Conservation (phyloP, 208 protist genomes). For the Angomonas ambiguus region DNA sequence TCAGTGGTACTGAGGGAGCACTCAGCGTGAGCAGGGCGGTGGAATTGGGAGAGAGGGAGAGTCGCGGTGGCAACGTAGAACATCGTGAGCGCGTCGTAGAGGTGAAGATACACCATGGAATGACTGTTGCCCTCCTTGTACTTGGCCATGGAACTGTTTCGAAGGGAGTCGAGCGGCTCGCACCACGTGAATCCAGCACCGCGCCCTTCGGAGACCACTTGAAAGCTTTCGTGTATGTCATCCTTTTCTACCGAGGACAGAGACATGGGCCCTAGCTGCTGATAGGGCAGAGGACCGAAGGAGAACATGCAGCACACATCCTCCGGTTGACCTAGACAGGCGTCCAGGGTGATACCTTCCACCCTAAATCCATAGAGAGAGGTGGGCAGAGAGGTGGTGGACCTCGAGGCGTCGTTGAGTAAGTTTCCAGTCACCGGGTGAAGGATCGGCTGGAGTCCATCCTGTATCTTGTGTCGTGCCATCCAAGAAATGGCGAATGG, state of each 20-base stretch:
- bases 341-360: slow-evolving; percentile 82
- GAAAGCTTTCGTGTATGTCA: slow-evolving; percentile 35
- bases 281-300: slow-evolving; percentile 74
- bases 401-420: slow-evolving; percentile 46
- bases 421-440: slow-evolving; percentile 57
- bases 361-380: slow-evolving; percentile 79
- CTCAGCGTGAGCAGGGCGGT: slow-evolving; percentile 58
- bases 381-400: slow-evolving; percentile 27
- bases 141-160: slow-evolving; percentile 45
- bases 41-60: slow-evolving; percentile 62
- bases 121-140: slow-evolving; percentile 43
- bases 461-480: slow-evolving; percentile 46
- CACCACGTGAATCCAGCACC: slow-evolving; percentile 76
- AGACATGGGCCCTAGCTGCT: slow-evolving; percentile 67
- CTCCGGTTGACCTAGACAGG: slow-evolving; percentile 42
- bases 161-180: slow-evolving; percentile 57
- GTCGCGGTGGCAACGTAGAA: slow-evolving; percentile 77
- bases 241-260: slow-evolving; percentile 49
- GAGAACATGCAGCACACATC: slow-evolving; percentile 83
- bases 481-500: slow-evolving; percentile 70
- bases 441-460: slow-evolving; percentile 65
- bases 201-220: slow-evolving; percentile 14
- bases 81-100: slow-evolving; percentile 87
- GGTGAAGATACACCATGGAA: slow-evolving; percentile 66
- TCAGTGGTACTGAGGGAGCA: slow-evolving; percentile 59